Conservation (phyloP, 805 yeast genomes). For the Sungouiella thailandica region DNA sequence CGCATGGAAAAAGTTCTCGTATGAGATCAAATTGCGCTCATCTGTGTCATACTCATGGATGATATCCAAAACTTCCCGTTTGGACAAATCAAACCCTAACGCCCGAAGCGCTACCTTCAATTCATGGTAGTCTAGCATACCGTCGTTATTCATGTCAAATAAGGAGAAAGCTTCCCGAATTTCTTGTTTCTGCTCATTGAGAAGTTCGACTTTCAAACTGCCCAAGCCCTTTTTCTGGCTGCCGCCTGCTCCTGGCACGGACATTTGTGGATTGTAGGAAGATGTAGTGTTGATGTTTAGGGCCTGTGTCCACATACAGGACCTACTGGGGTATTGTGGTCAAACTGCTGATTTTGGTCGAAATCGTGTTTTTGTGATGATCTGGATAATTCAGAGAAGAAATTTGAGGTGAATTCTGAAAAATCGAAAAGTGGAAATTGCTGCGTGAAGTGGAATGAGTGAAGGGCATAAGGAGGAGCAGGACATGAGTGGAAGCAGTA, state of each 20-base stretch:
- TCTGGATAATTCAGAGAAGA: too few relatives aligned
- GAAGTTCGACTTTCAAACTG: constrained; percentile 58
- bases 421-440: too few relatives aligned
- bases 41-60: constrained; percentile 80
- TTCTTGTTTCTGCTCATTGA: constrained; percentile 86
- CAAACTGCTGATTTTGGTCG: too few relatives aligned
- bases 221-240: constrained; percentile 21
- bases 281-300: constrained; percentile 3
- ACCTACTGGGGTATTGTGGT: too few relatives aligned
- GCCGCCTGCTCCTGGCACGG: too few relatives aligned
- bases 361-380: too few relatives aligned
- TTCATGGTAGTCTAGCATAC: constrained; percentile 87
- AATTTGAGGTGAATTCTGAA: too few relatives aligned
- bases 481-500: too few relatives aligned
- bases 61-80: constrained; percentile 68
- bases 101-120: constrained; percentile 92
- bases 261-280: neutral
- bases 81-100: constrained; percentile 78
- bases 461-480: too few relatives aligned
- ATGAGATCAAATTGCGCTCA: constrained; percentile 64
- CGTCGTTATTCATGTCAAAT: constrained; percentile 91
- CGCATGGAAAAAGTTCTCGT: constrained; percentile 75
- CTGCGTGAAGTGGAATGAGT: too few relatives aligned
- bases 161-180: constrained; percentile 86
- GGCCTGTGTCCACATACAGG: too few relatives aligned